Percentiles rank a stretch among this genome's conserved stretches.
These are phyloP conservation scores for Vitis rupestris DNA, from an alignment of 164 flowering plant species.

Conservation along the genomic window DNA sequence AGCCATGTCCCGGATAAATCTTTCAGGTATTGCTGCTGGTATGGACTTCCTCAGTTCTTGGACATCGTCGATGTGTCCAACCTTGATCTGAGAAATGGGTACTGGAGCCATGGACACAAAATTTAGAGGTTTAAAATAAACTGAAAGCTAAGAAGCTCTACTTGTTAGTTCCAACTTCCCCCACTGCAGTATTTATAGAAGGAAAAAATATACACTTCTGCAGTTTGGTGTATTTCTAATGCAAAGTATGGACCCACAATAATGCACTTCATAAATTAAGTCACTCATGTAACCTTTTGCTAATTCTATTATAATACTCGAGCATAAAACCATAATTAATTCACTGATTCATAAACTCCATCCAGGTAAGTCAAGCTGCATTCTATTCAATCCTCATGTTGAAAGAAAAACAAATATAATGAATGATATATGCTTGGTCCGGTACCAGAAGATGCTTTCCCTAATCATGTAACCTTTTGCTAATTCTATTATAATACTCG, in stretches of 20 bases:
- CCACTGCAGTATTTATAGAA: slow-evolving; percentile 12
- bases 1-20: slow-evolving; percentile 56
- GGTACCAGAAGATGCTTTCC: no score
- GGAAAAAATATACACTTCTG: background rate
- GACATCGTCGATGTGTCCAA: slow-evolving; percentile 79
- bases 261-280: slow-evolving; percentile 10
- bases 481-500: no score
- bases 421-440: no score
- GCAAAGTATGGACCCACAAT: background rate
- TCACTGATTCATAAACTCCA: no score
- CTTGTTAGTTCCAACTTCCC: background rate
- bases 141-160: background rate
- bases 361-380: no score
- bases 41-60: slow-evolving; percentile 63
- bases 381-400: no score
- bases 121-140: background rate
- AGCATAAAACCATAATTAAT: no score
- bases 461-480: no score
- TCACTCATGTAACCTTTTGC: no score
- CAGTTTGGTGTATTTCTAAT: background rate
- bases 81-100: slow-evolving; percentile 41
- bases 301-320: no score
- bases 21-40: slow-evolving; percentile 50
- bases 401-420: no score
- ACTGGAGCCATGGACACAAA: slow-evolving; percentile 58